A percentile compares a stretch with the other conserved stretches of the same genome.
phyloP scores from a whole-genome alignment of 2,329 filamentous ascomycete genomes.

The Nothophaeocryptopus gaeumannii region DNA sequence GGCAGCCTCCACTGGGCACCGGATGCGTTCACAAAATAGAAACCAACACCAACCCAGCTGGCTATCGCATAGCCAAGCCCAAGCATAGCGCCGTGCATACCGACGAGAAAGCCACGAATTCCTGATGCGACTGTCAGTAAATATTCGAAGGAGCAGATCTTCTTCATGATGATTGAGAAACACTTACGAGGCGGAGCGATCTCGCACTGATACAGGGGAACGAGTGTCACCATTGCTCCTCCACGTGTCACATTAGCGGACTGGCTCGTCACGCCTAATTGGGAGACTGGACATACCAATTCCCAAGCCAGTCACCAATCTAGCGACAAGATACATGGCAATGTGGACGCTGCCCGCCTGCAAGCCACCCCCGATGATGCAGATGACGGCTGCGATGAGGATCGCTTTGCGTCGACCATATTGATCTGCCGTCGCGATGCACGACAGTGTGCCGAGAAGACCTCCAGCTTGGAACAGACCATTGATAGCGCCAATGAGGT shows the following conservation, averaged over 20 bases:
- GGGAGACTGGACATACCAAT: constrained; percentile 21
- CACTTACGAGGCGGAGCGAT: background rate
- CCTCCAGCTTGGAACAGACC: constrained; percentile 1
- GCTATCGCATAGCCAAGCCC: background rate
- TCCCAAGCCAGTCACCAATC: constrained; percentile 39
- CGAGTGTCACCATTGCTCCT: constrained; percentile 1
- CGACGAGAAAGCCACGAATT: background rate
- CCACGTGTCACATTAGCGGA: background rate
- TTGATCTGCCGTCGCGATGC: constrained; percentile 25
- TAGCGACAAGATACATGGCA: constrained; percentile 41
- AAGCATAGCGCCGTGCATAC: background rate
- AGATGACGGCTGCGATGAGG: constrained; percentile 35
- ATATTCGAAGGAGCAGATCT: no score
- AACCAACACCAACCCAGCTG: background rate
- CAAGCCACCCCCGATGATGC: constrained; percentile 41
- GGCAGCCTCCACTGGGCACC: background rate
- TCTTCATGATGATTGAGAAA: no score
- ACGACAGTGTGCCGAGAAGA: background rate
- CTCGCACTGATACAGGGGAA: background rate
- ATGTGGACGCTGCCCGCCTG: constrained; percentile 37
- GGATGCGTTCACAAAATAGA: background rate
- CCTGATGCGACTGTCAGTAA: no score
- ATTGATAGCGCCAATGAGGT: background rate
- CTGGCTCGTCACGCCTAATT: no score
- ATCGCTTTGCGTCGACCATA: constrained; percentile 39